Evolutionary conservation across 352 stramenopile genomes (phyloP), one percentile per base, ranked within the genome.

Genomic region (Phytopythium ostracodes): DNA sequence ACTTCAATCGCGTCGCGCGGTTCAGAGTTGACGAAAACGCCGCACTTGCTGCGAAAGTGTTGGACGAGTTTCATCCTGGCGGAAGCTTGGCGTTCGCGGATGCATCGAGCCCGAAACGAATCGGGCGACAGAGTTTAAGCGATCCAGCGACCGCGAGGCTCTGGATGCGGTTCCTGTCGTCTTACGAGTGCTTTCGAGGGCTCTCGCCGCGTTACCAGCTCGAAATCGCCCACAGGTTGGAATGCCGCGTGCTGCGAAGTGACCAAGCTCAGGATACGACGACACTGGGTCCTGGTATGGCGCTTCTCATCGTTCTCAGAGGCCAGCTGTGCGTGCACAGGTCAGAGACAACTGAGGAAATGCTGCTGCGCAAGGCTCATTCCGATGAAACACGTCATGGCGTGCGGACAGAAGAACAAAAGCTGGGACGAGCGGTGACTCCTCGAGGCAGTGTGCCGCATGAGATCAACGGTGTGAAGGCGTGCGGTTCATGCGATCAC

Each of bases 111-210:
- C 46, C 46, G 15, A 52, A 52, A 18, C n/a, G 22, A 10, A 14
- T 52, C 12, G 46, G 25, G 9, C 24, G 46, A 2, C 22, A 14
- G 11, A 5, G 3, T 33, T 29, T 27, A 11, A 52, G 46, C 22
- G 25, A 33, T 8, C 2, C 46, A 20, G 10, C n/a, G 1, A 33
- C 10, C 9, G 12, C 46, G 8, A 57, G 62, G 44, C 20, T 71
- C 27, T 29, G 77, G 20, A 55, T 70, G 46, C 67, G 66, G 18
- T 86, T 86, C 56, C 64, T 86, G 3, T 47, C 51, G 9, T 56
- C 74, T n/a, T 79, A 70, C 46, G 56, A 71, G 29, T 84, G 74
- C 35, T 78, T 86, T 35, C 72, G 74, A 9, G 42, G 68, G 2
- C 27, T 86, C 20, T 75, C 74, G 11, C 44, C 52, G 5, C 60